These are phyloP conservation scores for Sporobolomyces phaffii DNA, from an alignment of 768 basidiomycete genomes.

Conservation along the genomic window DNA sequence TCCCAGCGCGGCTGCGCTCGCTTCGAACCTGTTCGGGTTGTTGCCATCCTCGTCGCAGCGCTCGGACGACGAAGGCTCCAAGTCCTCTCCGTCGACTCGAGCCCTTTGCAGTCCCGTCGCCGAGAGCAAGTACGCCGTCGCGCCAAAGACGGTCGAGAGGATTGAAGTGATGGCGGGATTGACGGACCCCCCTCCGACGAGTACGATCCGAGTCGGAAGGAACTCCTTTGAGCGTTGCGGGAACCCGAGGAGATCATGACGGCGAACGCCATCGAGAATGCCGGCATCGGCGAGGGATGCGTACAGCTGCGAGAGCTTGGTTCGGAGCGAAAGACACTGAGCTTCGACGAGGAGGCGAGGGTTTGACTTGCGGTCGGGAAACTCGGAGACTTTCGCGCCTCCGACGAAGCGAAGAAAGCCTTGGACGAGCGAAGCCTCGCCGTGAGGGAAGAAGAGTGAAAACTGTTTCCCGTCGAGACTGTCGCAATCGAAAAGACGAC, in stretches of 20 bases:
- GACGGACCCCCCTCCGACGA: conserved; percentile 7
- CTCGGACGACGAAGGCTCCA: not conserved
- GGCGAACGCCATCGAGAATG: not conserved
- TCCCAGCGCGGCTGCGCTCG: conserved; percentile 13
- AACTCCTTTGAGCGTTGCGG: not conserved
- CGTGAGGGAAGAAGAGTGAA: conserved; percentile 34
- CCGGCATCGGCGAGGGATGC: not conserved
- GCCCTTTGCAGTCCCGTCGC: not conserved
- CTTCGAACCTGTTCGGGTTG: not conserved
- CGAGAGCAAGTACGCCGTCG: not conserved
- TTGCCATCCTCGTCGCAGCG: not conserved
- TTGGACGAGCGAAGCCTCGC: conserved; percentile 15
- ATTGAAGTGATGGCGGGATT: conserved; percentile 24
- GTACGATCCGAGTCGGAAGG: conserved; percentile 21
- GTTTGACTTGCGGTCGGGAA: conserved; percentile 32
- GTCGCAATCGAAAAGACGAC: not conserved
- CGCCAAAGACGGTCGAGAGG: conserved; percentile 15
- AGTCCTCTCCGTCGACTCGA: not conserved
- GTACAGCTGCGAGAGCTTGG: conserved; percentile 25
- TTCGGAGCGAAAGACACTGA: conserved; percentile 27
- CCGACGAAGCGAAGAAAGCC: conserved; percentile 28
- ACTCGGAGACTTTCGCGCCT: conserved; percentile 20
- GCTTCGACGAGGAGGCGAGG: conserved; percentile 28
- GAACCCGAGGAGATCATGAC: conserved; percentile 10
- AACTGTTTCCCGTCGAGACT: conserved; percentile 34